phyloP scores from a whole-genome alignment of 768 basidiomycete species.

The Pulveroboletus sp. region DNA sequence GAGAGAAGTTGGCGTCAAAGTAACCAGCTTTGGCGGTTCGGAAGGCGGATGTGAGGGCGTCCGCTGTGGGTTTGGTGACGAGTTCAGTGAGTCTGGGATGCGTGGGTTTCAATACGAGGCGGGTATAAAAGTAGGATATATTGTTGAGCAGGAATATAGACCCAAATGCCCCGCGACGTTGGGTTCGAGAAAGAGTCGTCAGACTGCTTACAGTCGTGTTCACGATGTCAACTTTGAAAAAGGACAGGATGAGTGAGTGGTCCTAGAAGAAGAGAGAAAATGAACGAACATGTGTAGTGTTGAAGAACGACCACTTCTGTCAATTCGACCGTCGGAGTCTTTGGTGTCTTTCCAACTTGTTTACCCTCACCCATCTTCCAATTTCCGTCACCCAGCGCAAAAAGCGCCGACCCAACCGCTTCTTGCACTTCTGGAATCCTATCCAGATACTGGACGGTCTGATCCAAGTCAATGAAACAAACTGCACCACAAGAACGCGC shows the following conservation, averaged over 20 bases:
- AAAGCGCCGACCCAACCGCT: constrained; percentile 63
- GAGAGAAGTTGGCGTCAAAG: constrained; percentile 80
- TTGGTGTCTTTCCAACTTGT: constrained; percentile 50
- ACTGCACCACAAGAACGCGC: neutral
- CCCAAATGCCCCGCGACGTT: constrained; percentile 61
- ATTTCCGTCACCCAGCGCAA: constrained; percentile 80
- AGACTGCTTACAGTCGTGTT: constrained; percentile 60
- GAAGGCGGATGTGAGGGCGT: constrained; percentile 64
- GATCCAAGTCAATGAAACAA: constrained; percentile 1
- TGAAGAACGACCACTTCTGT: constrained; percentile 65
- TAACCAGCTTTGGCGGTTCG: constrained; percentile 82
- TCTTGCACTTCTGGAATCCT: constrained; percentile 66
- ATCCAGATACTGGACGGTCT: constrained; percentile 71
- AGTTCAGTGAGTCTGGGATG: constrained; percentile 46
- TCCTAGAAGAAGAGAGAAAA: neutral
- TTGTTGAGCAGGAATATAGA: constrained; percentile 84
- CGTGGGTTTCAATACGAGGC: constrained; percentile 52
- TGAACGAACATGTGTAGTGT: constrained; percentile 66
- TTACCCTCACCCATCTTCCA: constrained; percentile 92
- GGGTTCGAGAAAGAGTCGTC: constrained; percentile 58
- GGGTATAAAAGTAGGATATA: constrained; percentile 62
- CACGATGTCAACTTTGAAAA: constrained; percentile 75
- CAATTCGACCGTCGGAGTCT: constrained; percentile 40
- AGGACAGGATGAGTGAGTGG: neutral
- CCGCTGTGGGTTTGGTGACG: constrained; percentile 60